Base-by-base conservation (phyloP, 2,329 filamentous ascomycete species). In the Clarireedia homoeocarpa region DNA sequence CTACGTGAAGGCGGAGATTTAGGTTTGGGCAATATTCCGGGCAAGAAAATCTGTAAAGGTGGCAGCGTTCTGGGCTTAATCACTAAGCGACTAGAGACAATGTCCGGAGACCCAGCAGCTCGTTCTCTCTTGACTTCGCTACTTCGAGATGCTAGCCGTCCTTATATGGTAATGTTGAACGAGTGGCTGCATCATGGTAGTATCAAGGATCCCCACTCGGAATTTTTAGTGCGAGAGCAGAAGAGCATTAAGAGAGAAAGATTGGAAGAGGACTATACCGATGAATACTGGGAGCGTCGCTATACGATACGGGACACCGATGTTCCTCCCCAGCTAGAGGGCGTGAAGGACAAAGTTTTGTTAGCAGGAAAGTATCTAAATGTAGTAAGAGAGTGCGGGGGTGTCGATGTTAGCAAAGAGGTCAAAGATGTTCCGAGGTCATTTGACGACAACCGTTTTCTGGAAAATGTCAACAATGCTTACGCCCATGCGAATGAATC, bases 261-360 rank as follows among this genome's bases (percentile, higher is more conserved):
- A 58, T 75, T 99, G 2, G 91, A 97, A 67, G 86, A 96, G 68
- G 94, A 99, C 70, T 99, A 97, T 67, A 99, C 92, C 0, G 94
- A 99, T 70, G 94, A 99, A 67, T 99, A 99, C 71, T 99, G 94
- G 94, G 94, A 99, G 70, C 90, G 95, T 67, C 82, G 94, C 61
- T 99, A 99, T 69, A 97, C 94, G 4, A 87, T 99, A 60, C 86
- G 94, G 58, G 90, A 96, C 59, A 84, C 89, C 49, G 88, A 96
- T 58, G 85, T 97, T 1, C 94, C 94, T 3, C 91, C 92, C 7
- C 94, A 99, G 69, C 80, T 99, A 4, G 88, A 94, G 68, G 84
- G 82, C 27, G 87, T 97, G 63, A 94, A 94, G 69, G 91, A 95
- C 63, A 96, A 96, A 71, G 92, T 97, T 1, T 77, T 99, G 2